A percentile compares a stretch with the other conserved stretches of the same genome.
Evolutionary conservation across 2,329 filamentous ascomycete genomes (phyloP).

Genomic region (Paracoccidioides brasiliensis): DNA sequence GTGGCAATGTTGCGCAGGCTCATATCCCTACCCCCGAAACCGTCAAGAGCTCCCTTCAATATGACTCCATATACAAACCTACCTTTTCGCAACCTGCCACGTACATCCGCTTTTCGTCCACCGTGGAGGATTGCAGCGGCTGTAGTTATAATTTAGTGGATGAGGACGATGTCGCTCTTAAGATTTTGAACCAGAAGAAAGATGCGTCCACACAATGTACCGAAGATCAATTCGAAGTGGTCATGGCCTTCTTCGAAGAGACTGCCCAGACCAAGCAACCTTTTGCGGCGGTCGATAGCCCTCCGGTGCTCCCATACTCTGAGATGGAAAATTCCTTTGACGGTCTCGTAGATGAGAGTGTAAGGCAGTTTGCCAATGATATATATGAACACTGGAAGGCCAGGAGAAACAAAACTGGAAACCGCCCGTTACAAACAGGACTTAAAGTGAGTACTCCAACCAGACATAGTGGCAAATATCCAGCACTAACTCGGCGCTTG

Average conservation of each 20-base stretch:
- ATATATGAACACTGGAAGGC: slow-evolving; percentile 85
- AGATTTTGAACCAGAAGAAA: slow-evolving; percentile 67
- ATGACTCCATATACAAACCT: slow-evolving; percentile 75
- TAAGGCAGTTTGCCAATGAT: slow-evolving; percentile 53
- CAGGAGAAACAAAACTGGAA: slow-evolving; percentile 52
- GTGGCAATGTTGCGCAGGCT: slow-evolving; percentile 48
- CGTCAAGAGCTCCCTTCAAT: slow-evolving; percentile 54
- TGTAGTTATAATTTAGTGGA: slow-evolving; percentile 88
- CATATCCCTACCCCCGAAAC: slow-evolving; percentile 58
- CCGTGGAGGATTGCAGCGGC: slow-evolving; percentile 87
- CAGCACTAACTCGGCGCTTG: slow-evolving; percentile 4
- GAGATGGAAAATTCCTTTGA: slow-evolving; percentile 60
- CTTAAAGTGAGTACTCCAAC: slow-evolving; percentile 48
- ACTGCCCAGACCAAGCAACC: slow-evolving; percentile 73
- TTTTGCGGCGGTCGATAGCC: slow-evolving; percentile 79
- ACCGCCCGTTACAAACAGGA: slow-evolving; percentile 58
- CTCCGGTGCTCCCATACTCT: slow-evolving; percentile 60
- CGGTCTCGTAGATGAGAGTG: slow-evolving; percentile 40
- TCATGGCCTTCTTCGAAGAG: slow-evolving; percentile 91
- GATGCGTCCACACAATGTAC: slow-evolving; percentile 53
- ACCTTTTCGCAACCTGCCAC: slow-evolving; percentile 73
- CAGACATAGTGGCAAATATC: neutral
- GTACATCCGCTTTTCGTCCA: slow-evolving; percentile 96
- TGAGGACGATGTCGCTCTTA: slow-evolving; percentile 77
- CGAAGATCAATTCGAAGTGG: slow-evolving; percentile 83